These are phyloP conservation scores for Nectriaceae sp. DNA, from an alignment of 2,329 filamentous ascomycete species.

Conservation along the genomic window DNA sequence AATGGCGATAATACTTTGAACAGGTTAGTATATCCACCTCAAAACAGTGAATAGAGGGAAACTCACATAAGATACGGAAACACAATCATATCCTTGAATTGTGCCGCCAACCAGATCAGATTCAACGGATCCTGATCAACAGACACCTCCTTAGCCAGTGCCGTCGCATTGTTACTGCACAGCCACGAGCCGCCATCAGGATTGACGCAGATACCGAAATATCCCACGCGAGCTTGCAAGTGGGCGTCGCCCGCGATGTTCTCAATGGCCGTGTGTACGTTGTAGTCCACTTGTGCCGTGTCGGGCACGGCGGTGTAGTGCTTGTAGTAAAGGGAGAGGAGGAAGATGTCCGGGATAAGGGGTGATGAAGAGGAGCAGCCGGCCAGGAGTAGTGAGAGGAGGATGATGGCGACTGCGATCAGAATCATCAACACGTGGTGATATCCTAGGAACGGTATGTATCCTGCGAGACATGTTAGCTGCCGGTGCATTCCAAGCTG, in stretches of 20 bases:
- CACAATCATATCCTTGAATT: constrained; percentile 98
- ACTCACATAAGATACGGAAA: constrained; percentile 94
- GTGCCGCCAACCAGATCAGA: constrained; percentile 92
- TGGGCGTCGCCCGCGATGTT: constrained; percentile 86
- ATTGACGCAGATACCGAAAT: constrained; percentile 97
- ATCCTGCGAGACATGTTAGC: constrained; percentile 46
- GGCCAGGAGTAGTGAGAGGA: constrained; percentile 89
- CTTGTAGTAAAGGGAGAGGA: constrained; percentile 97
- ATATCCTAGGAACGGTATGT: constrained; percentile 70
- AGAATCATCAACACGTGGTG: constrained; percentile 96
- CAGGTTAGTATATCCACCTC: constrained; percentile 9
- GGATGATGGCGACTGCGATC: constrained; percentile 89
- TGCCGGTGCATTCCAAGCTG: constrained; percentile 20
- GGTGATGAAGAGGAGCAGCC: constrained; percentile 97
- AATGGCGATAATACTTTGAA: constrained; percentile 84
- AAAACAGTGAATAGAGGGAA: no score
- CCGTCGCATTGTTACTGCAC: constrained; percentile 96
- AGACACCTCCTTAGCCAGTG: constrained; percentile 83
- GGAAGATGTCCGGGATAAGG: constrained; percentile 92
- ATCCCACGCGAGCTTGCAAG: constrained; percentile 90
- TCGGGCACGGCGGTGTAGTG: constrained; percentile 80
- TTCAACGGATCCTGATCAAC: constrained; percentile 96
- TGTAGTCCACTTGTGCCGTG: constrained; percentile 88
- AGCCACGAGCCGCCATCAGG: constrained; percentile 88
- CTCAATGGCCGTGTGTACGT: constrained; percentile 78